Evolutionary conservation across 495 filamentous ascomycete species (phyloP).

Genomic region (Talaromyces proteolyticus): DNA sequence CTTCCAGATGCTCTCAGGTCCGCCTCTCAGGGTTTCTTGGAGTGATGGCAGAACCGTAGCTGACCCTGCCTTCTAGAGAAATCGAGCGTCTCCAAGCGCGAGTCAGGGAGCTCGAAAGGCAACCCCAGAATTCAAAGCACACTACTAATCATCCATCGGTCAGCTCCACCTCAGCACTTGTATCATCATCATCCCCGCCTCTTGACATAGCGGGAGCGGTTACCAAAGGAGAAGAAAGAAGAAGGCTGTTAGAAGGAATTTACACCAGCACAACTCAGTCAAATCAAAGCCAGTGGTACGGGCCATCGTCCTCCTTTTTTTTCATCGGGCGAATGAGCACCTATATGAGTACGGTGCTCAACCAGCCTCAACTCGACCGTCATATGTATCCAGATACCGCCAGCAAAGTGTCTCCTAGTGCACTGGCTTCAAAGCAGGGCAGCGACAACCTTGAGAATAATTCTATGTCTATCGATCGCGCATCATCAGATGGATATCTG

Average conservation of each 20-base stretch:
- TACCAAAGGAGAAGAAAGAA: no score
- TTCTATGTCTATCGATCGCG: neutral
- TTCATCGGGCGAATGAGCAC: conserved; percentile 20
- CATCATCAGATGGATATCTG: conserved; percentile 10
- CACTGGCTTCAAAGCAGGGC: neutral
- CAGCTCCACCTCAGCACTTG: neutral
- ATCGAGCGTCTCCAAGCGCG: conserved; percentile 25
- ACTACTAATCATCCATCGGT: neutral
- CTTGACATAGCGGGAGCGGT: conserved; percentile 5
- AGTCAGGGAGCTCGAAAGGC: conserved; percentile 5
- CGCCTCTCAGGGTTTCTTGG: neutral
- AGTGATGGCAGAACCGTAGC: neutral
- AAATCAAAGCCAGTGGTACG: conserved; percentile 13
- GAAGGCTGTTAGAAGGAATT: conserved; percentile 12
- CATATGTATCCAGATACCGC: neutral
- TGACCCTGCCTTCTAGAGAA: conserved; percentile 16
- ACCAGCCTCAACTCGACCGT: neutral
- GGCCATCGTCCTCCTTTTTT: conserved; percentile 22
- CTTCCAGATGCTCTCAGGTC: conserved; percentile 3
- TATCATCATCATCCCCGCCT: neutral
- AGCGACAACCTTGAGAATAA: neutral
- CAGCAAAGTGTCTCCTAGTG: neutral
- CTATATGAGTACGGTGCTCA: conserved; percentile 19
- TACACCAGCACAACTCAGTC: conserved; percentile 8
- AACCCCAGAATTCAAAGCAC: neutral